Evolutionary conservation across 768 basidiomycete genomes (phyloP).

Genomic region (Termitomyces sp.): DNA sequence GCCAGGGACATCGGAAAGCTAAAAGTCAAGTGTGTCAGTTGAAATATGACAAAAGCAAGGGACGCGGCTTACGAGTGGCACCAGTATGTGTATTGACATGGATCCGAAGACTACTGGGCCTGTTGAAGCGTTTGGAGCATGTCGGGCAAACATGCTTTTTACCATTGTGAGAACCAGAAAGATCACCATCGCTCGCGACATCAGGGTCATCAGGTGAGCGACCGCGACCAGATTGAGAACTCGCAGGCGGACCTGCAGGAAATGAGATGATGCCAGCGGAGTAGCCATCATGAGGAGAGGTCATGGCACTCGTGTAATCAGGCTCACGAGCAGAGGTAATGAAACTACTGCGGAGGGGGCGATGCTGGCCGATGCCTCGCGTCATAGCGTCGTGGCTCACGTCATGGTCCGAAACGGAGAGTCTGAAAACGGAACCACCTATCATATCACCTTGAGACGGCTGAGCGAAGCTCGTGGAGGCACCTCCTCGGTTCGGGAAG

Average conservation of each 20-base stretch:
- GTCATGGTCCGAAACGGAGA: conserved; percentile 20
- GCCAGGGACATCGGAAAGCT: conserved; percentile 72
- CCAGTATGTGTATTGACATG: conserved; percentile 69
- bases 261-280: conserved; percentile 22
- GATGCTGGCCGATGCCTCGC: conserved; percentile 9
- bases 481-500: conserved; percentile 24
- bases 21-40: not conserved
- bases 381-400: not conserved
- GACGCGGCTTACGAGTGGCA: conserved; percentile 50
- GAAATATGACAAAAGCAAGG: not conserved
- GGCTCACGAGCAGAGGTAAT: not conserved
- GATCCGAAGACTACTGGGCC: conserved; percentile 61
- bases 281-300: conserved; percentile 7
- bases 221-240: not conserved
- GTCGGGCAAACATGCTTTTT: conserved; percentile 46
- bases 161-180: conserved; percentile 21
- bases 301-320: not conserved
- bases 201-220: conserved; percentile 20
- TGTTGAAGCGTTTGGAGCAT: conserved; percentile 62
- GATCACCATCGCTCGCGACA: conserved; percentile 18
- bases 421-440: conserved; percentile 31
- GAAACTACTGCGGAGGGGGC: conserved; percentile 6
- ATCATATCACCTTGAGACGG: conserved; percentile 6
- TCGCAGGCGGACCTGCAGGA: conserved; percentile 8
- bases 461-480: not conserved